A percentile compares a stretch with the other conserved stretches of the same genome.
These are phyloP conservation scores for Pachysandra terminalis DNA, from an alignment of 164 flowering plant species.

Conservation along the genomic window DNA sequence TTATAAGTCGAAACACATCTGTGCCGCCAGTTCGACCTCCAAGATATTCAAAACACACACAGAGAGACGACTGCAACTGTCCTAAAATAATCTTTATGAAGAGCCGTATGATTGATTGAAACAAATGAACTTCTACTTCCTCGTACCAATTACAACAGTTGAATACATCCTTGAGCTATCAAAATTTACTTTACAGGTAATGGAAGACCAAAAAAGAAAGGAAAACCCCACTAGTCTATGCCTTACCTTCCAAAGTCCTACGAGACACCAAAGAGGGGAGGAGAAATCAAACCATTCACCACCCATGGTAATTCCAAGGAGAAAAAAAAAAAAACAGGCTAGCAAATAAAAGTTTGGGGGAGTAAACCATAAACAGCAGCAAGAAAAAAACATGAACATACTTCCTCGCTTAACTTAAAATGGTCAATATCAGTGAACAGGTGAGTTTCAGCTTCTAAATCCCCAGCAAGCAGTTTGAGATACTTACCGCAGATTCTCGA, in stretches of 20 bases:
- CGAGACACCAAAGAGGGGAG: conserved; percentile 13
- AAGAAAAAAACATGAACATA: conserved; percentile 34
- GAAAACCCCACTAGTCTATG: conserved; percentile 29
- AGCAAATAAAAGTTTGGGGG: not conserved
- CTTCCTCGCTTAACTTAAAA: conserved; percentile 26
- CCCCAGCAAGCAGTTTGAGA: conserved; percentile 22
- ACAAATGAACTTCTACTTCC: conserved; percentile 11
- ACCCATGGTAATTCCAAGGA: not conserved
- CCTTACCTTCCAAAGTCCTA: conserved; percentile 41
- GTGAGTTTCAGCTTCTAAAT: conserved; percentile 24
- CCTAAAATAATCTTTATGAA: too few relatives aligned
- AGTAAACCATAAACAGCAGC: too few relatives aligned
- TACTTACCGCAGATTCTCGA: conserved; percentile 19
- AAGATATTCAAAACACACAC: too few relatives aligned
- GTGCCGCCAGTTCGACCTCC: too few relatives aligned
- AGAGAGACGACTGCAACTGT: too few relatives aligned
- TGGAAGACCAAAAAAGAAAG: conserved; percentile 8
- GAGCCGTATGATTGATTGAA: too few relatives aligned
- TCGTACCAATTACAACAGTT: conserved; percentile 46
- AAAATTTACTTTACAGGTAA: conserved; percentile 60
- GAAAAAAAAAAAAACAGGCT: too few relatives aligned
- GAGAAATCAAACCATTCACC: conserved; percentile 12
- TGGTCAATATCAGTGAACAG: conserved; percentile 36
- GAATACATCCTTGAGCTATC: conserved; percentile 32
- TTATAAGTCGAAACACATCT: too few relatives aligned